Base-by-base conservation (phyloP, 2,329 filamentous ascomycete genomes). In the Phyllosticta citrichinensis region DNA sequence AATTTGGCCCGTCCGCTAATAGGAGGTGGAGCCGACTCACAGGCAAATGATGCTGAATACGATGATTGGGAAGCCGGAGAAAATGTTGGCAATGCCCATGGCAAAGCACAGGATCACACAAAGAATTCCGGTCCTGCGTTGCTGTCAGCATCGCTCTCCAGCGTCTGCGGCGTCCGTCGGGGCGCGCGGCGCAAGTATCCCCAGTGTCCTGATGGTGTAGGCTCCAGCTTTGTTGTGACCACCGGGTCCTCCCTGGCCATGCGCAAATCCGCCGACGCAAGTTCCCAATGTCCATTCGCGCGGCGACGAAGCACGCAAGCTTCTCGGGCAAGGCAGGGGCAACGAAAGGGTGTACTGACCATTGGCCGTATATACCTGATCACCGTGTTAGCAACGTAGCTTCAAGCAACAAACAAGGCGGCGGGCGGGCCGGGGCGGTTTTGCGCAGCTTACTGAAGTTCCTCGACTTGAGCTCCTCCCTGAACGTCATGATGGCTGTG, bases 361-460 rank as follows among this genome's bases (percentile, higher is more conserved):
- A 87, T 84, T 86, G 84, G 68, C 83, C 84, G 72, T 86, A 87
- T 73, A 87, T 87, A 75, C 83, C 83, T 86, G 40, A 64, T 64
- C 40, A 60, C 68, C 65, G 64, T 62, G 68, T 76, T 67, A 75
- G 73, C 65, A 67, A 62, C 60, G 60, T 63, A 65, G 56, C 58
- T 47, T 55, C 64, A 61, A 19, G 55, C 57, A 27, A 40, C 33
- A 17, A 40, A 12, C 33, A 40, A 40, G 33, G 33, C 33, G 33
- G 57, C 54, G 6, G 63, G 61, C 63, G 63, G 55, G 27, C 12
- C 30, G 40, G 22, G 51, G 30, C 58, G 52, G 33, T 40, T 10
- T 6, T 40, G 33, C 33, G 33, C 33, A 40, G 33, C 83, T 75
- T 76, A 86, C 83, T 86, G 78, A 86, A 87, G 75, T 87, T 87